Percentiles rank a stretch among this genome's conserved stretches.
Evolutionary conservation across 2,329 filamentous ascomycete genomes (phyloP).

Genomic region (Kalmusia sp.): DNA sequence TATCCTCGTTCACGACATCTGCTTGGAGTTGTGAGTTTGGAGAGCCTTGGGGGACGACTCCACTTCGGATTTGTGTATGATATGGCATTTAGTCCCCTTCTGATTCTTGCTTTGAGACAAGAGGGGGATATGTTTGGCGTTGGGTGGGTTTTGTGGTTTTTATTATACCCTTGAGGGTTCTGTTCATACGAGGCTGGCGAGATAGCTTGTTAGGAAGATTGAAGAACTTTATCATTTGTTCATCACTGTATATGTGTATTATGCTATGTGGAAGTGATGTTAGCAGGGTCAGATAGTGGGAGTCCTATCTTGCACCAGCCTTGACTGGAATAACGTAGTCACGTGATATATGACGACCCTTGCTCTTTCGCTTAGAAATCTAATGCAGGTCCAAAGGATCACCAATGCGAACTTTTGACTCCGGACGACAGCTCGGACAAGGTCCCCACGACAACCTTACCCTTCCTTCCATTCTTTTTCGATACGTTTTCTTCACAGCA

Average conservation of each 20-base stretch:
- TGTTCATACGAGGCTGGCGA: background rate
- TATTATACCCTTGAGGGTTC: slow-evolving; percentile 36
- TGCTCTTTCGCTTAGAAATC: too few relatives aligned
- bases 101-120: background rate
- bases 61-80: slow-evolving; percentile 18
- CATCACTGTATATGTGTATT: background rate
- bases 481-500: slow-evolving; percentile 26
- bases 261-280: too few relatives aligned
- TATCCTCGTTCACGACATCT: background rate
- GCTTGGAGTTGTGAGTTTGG: slow-evolving; percentile 7
- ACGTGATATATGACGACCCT: background rate
- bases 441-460: slow-evolving; percentile 20
- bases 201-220: background rate
- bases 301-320: too few relatives aligned
- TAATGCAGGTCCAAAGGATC: slow-evolving; percentile 9
- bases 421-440: slow-evolving; percentile 1
- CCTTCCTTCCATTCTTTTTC: slow-evolving; percentile 24
- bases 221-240: background rate
- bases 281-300: background rate
- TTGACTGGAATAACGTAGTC: too few relatives aligned
- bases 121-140: slow-evolving; percentile 18
- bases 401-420: slow-evolving; percentile 10
- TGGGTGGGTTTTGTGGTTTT: slow-evolving; percentile 15
- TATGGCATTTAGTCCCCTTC: slow-evolving; percentile 12
- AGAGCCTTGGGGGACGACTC: background rate